These are phyloP conservation scores for Erysimum cheiranthoides DNA, from an alignment of 345 rosid species.

Conservation along the genomic window DNA sequence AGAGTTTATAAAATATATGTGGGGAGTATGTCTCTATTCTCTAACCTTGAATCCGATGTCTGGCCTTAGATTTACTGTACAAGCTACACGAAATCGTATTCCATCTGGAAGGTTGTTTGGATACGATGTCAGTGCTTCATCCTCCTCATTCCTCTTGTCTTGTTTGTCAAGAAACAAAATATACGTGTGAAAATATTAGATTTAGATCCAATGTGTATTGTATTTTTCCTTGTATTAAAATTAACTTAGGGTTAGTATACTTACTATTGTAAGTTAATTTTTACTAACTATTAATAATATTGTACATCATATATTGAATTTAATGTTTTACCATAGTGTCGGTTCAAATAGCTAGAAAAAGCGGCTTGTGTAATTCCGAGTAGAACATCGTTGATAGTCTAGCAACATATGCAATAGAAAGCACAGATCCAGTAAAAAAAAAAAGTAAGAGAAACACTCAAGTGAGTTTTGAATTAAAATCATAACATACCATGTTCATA, in stretches of 20 bases:
- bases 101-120: constrained; percentile 39
- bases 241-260: no score
- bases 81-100: constrained; percentile 51
- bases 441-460: not conserved
- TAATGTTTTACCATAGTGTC: not conserved
- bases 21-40: not conserved
- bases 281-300: no score
- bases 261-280: no score
- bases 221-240: no score
- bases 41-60: constrained; percentile 57
- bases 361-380: constrained; percentile 65
- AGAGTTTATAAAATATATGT: not conserved
- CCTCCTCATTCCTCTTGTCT: constrained; percentile 3
- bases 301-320: no score
- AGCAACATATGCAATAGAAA: not conserved
- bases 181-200: not conserved
- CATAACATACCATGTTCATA: constrained; percentile 22
- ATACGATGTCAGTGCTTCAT: not conserved
- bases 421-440: not conserved
- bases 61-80: constrained; percentile 59
- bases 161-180: constrained; percentile 17
- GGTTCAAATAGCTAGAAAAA: constrained; percentile 55
- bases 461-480: not conserved
- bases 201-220: no score
- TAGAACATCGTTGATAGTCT: constrained; percentile 68